Conservation (phyloP, 257 asterid genomes). For the Cruciata laevipes region DNA sequence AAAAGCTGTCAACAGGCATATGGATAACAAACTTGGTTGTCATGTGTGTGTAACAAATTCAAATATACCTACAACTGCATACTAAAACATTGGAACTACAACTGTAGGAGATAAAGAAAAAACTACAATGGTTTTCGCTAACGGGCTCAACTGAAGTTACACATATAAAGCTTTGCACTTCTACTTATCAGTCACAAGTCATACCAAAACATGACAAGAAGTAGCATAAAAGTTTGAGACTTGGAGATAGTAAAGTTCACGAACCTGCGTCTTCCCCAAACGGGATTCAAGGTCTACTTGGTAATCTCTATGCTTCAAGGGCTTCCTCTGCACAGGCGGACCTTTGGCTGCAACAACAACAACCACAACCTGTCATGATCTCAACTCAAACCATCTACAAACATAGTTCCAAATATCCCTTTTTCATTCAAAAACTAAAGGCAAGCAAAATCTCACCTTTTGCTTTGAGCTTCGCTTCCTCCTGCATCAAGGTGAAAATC, state of each 20-base stretch:
- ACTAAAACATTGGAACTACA: neutral
- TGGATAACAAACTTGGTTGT: neutral
- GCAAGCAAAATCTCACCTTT: constrained; percentile 41
- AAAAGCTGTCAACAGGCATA: neutral
- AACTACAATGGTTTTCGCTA: neutral
- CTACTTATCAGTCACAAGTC: neutral
- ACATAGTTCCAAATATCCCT: neutral
- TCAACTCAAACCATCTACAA: neutral
- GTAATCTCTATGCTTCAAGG: constrained; percentile 94
- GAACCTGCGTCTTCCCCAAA: constrained; percentile 94
- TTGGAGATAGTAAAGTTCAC: neutral
- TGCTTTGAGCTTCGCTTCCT: constrained; percentile 42
- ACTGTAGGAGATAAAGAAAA: no score
- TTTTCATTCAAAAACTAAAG: neutral
- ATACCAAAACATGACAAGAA: neutral
- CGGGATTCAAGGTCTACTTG: constrained; percentile 99
- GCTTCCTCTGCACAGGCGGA: constrained; percentile 85
- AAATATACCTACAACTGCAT: neutral
- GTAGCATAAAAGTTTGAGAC: neutral
- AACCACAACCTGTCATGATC: constrained; percentile 5
- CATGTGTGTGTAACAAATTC: neutral
- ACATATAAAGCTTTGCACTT: neutral
- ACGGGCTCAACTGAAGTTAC: neutral
- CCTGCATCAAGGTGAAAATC: constrained; percentile 33
- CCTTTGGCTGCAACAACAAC: constrained; percentile 69